phyloP scores from a whole-genome alignment of 1,284 basidiomycete genomes.

The Marasmius sp. region DNA sequence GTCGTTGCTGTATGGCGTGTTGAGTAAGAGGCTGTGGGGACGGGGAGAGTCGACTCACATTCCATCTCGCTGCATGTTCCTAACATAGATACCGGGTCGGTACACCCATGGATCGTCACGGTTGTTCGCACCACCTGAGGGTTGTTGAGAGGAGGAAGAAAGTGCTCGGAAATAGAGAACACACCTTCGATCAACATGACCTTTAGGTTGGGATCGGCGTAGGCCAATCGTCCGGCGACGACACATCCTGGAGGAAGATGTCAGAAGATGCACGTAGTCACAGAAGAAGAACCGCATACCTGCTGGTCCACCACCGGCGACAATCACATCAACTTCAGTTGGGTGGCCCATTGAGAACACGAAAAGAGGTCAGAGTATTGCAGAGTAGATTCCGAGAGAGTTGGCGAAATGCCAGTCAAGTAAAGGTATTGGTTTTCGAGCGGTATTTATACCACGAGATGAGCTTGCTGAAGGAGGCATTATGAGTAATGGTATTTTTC shows the following conservation, averaged over 20 bases:
- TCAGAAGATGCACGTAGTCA: constrained; percentile 5
- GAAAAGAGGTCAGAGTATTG: no score
- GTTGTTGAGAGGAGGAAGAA: background rate
- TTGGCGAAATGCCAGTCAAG: background rate
- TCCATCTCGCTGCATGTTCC: constrained; percentile 69
- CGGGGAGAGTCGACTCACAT: constrained; percentile 42
- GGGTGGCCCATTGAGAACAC: constrained; percentile 64
- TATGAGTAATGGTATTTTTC: no score
- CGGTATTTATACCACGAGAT: background rate
- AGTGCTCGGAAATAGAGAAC: background rate
- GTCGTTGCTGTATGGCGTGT: constrained; percentile 51
- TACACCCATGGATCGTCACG: constrained; percentile 76
- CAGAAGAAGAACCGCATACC: constrained; percentile 28
- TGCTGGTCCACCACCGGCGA: constrained; percentile 64
- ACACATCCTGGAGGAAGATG: constrained; percentile 48
- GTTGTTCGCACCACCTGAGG: constrained; percentile 64
- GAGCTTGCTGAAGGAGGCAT: no score
- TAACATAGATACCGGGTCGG: constrained; percentile 66
- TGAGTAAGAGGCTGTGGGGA: background rate
- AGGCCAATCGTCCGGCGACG: constrained; percentile 66
- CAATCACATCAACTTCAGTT: constrained; percentile 74
- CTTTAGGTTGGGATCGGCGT: constrained; percentile 69
- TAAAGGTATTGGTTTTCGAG: background rate
- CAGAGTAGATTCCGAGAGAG: background rate
- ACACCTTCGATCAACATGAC: constrained; percentile 74